Evolutionary conservation across 371 early-diverging fungal species (phyloP).

Genomic region (Dichotomocladium elegans): DNA sequence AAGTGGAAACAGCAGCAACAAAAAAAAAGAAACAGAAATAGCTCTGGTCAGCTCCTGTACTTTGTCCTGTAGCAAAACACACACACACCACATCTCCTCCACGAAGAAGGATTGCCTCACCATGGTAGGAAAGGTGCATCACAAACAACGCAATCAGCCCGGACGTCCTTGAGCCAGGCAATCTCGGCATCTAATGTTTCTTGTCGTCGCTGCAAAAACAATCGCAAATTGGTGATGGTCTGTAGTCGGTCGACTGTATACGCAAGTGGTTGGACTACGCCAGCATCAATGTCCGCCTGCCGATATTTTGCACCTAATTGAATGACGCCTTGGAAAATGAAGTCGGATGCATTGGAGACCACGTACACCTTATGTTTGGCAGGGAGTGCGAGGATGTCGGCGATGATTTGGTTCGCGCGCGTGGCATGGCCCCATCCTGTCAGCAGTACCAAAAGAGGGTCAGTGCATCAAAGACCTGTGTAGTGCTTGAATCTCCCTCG

Average conservation of each 20-base stretch:
- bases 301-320: constrained; percentile 53
- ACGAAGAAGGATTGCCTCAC: constrained; percentile 33
- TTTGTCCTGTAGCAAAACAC: too few relatives aligned
- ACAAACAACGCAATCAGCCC: constrained; percentile 61
- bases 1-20: too few relatives aligned
- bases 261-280: constrained; percentile 69
- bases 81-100: too few relatives aligned
- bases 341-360: constrained; percentile 60
- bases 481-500: too few relatives aligned
- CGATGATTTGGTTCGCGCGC: constrained; percentile 57
- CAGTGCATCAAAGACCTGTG: neutral
- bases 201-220: constrained; percentile 45
- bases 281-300: constrained; percentile 63
- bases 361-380: constrained; percentile 61
- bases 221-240: constrained; percentile 45
- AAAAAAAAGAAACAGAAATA: too few relatives aligned
- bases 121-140: constrained; percentile 73
- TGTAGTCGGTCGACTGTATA: constrained; percentile 64
- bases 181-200: constrained; percentile 47
- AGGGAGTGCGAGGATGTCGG: constrained; percentile 51
- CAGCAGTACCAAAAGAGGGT: neutral
- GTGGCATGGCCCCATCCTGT: constrained; percentile 73
- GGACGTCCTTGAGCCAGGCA: constrained; percentile 50
- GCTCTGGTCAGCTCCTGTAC: too few relatives aligned
- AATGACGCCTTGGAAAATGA: constrained; percentile 63